Evolutionary conservation across 352 stramenopile species (phyloP), one percentile per base, ranked within the genome.

Genomic region (Sclerospora graminicola): DNA sequence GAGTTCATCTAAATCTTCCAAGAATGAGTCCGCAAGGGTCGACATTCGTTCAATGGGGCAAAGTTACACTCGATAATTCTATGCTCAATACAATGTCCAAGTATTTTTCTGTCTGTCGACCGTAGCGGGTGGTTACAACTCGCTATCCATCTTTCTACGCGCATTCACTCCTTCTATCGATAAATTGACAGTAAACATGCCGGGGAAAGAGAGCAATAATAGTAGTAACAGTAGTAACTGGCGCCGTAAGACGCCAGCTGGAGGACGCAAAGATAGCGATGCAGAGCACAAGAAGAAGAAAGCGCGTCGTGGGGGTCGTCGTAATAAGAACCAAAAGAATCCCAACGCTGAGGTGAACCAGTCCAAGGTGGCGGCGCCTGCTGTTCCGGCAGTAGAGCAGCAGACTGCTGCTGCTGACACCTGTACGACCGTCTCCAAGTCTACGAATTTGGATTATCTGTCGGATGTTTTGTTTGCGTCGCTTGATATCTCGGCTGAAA

Each of bases 1-100:
- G 20, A 95, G 78, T 46, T 94, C 79, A 50, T 95, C 83, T 29
- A 95, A 62, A 58, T 95, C 83, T 49, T 91, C 83, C 13, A 95
- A 60, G 55, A 95, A 95, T 23, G 82, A 91, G 53, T 90, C 83
- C 5, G 83, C 83, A 6, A 95, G 60, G 35, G 83, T 85, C 46
- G 75, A 74, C 80, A 92, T 92, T 27, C 9, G 4, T 10, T 9
- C 18, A 18, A 15, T n/a, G n/a, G n/a, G n/a, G n/a, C n/a, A n/a
- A n/a, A n/a, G n/a, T n/a, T 15, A n/a, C 9, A 31, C 20, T 41
- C n/a, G 21, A 8, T 2, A 2, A 21, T 20, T 41, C 2, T 30
- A 30, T 41, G 18, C 9, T 11, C 0, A 0, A 41, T 60, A 63
- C 54, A 56, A 51, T 56, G 4, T 10, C 5, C 49, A 60, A 56